Conservation (phyloP, 768 basidiomycete species). For the Tricholoma flavovirens region DNA sequence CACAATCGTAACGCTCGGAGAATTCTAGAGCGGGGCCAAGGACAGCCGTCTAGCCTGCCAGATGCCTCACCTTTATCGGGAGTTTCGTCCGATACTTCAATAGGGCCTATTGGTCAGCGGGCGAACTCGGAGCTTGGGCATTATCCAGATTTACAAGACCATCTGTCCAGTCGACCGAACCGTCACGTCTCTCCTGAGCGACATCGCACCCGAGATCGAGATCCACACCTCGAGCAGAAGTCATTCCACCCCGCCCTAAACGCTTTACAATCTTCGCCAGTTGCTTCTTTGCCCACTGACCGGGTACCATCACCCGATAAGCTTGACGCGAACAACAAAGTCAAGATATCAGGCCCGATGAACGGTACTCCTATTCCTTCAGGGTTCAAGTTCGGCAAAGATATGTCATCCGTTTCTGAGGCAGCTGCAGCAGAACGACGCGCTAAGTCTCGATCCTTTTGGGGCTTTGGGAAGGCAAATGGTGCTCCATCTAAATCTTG, state of each 20-base stretch:
- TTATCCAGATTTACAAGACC: slow-evolving; percentile 59
- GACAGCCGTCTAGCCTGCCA: slow-evolving; percentile 45
- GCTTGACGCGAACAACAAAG: slow-evolving; percentile 52
- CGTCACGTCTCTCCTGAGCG: slow-evolving; percentile 51
- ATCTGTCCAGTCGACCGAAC: slow-evolving; percentile 22
- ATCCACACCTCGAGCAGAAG: slow-evolving; percentile 48
- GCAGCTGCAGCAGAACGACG: slow-evolving; percentile 78
- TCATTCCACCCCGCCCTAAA: slow-evolving; percentile 59
- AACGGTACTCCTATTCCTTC: slow-evolving; percentile 80
- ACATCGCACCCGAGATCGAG: slow-evolving; percentile 44
- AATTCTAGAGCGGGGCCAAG: slow-evolving; percentile 36
- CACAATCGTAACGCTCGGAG: slow-evolving; percentile 33
- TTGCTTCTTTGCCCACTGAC: slow-evolving; percentile 38
- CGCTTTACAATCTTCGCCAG: slow-evolving; percentile 44
- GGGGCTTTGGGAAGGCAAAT: slow-evolving; percentile 77
- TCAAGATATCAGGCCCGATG: slow-evolving; percentile 87
- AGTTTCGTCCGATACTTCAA: slow-evolving; percentile 34
- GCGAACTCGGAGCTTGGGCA: slow-evolving; percentile 82
- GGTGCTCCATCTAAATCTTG: slow-evolving; percentile 27
- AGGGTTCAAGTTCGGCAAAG: slow-evolving; percentile 87
- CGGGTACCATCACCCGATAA: slow-evolving; percentile 48
- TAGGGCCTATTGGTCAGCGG: slow-evolving; percentile 37
- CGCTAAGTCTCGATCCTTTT: slow-evolving; percentile 89
- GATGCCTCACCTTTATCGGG: slow-evolving; percentile 60
- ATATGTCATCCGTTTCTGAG: slow-evolving; percentile 37